These are phyloP conservation scores for Fusarium ramigenum DNA, from an alignment of 2,329 filamentous ascomycete species.

Conservation along the genomic window DNA sequence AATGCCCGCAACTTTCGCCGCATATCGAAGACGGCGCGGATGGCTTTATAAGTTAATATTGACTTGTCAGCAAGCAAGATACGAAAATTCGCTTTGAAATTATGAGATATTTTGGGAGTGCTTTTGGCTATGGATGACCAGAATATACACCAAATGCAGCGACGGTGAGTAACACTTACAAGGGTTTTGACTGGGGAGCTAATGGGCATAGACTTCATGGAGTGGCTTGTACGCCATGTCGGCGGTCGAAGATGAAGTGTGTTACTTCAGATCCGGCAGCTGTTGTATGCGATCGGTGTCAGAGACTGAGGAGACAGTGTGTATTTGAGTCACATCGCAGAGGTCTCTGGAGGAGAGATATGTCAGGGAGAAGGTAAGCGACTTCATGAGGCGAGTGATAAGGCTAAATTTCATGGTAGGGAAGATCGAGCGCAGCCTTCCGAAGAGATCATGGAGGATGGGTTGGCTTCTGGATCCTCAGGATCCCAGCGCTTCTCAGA, in stretches of 20 bases:
- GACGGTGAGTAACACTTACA: neutral
- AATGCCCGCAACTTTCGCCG: neutral
- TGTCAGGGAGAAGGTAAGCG: neutral
- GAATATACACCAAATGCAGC: neutral
- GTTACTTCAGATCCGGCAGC: neutral
- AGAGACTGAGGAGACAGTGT: neutral
- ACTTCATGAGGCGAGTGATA: too few relatives aligned
- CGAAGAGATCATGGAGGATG: accelerated
- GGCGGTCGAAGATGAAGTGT: slow-evolving; percentile 9
- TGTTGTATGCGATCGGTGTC: neutral
- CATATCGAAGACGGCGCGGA: neutral
- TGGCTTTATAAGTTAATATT: neutral
- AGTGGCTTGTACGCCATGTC: slow-evolving; percentile 3
- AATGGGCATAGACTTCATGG: neutral
- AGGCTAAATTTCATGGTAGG: too few relatives aligned
- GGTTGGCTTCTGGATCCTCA: neutral
- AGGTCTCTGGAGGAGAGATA: neutral
- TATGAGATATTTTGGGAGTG: neutral
- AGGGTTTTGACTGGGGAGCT: too few relatives aligned
- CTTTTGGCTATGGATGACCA: neutral
- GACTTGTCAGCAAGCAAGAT: neutral
- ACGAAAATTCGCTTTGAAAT: neutral
- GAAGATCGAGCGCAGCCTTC: accelerated
- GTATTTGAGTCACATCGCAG: neutral
- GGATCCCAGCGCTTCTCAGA: neutral